Percentiles rank a stretch among this genome's conserved stretches.
Conservation (phyloP, 1,284 basidiomycete genomes). For the Puccinia coronata region DNA sequence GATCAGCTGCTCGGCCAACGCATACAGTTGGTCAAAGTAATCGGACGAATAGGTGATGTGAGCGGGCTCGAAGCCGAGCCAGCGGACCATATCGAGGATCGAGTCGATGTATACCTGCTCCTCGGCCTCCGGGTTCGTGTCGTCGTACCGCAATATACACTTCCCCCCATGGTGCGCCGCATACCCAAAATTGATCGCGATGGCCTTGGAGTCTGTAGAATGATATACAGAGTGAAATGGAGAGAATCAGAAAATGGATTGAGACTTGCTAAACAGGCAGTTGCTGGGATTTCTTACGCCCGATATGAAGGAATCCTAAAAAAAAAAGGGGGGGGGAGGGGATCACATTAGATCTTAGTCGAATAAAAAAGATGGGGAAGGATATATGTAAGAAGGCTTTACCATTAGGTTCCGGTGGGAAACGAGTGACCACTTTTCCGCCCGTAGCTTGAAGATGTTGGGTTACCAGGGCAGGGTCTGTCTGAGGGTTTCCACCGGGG, state of each 20-base stretch:
- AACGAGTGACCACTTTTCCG: slow-evolving; percentile 88
- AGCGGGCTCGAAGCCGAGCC: slow-evolving; percentile 98
- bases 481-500: slow-evolving; percentile 90
- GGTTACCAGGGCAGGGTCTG: slow-evolving; percentile 73
- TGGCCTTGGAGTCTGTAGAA: slow-evolving; percentile 78
- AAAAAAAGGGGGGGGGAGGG: not conserved
- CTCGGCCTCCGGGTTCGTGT: slow-evolving; percentile 98
- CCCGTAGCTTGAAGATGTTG: slow-evolving; percentile 78
- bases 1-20: slow-evolving; percentile 87
- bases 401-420: slow-evolving; percentile 83
- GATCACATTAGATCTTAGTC: not conserved
- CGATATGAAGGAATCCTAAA: slow-evolving; percentile 46
- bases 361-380: no score
- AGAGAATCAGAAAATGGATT: not conserved
- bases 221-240: not conserved
- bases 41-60: slow-evolving; percentile 99
- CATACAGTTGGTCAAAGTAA: slow-evolving; percentile 86
- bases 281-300: slow-evolving; percentile 25
- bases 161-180: slow-evolving; percentile 86
- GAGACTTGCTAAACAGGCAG: no score
- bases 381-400: not conserved
- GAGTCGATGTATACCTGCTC: slow-evolving; percentile 95
- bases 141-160: slow-evolving; percentile 93
- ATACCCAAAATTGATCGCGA: slow-evolving; percentile 97
- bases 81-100: slow-evolving; percentile 90